Evolutionary conservation across 2,329 filamentous ascomycete species (phyloP).

Genomic region (Corynespora cassiicola): DNA sequence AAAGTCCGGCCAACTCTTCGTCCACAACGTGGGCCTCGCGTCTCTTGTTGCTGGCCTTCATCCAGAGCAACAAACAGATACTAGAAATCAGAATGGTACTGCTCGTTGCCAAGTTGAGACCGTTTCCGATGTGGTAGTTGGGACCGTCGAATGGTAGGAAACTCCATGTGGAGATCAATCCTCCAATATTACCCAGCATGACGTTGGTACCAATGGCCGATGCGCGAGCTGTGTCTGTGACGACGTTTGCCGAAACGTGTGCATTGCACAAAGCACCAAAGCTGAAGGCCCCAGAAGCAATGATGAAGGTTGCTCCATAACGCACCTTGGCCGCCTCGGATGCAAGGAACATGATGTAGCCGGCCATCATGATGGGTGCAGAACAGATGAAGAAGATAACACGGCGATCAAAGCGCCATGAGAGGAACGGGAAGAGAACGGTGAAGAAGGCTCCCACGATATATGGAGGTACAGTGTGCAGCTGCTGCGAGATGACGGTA

Average conservation of each 20-base stretch:
- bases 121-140: constrained; percentile 74
- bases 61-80: constrained; percentile 63
- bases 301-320: constrained; percentile 75
- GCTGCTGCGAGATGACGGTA: constrained; percentile 68
- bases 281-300: constrained; percentile 68
- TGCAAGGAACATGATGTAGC: constrained; percentile 75
- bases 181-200: constrained; percentile 77
- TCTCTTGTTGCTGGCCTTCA: constrained; percentile 67
- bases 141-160: constrained; percentile 70
- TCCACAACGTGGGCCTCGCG: constrained; percentile 63
- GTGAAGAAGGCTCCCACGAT: constrained; percentile 73
- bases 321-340: constrained; percentile 57
- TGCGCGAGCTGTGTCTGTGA: constrained; percentile 72
- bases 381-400: constrained; percentile 66
- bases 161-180: constrained; percentile 69
- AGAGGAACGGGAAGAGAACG: constrained; percentile 65
- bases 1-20: constrained; percentile 62
- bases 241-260: constrained; percentile 72
- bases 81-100: constrained; percentile 61
- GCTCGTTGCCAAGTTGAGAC: constrained; percentile 70
- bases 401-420: constrained; percentile 66
- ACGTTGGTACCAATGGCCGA: constrained; percentile 71
- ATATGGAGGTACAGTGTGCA: constrained; percentile 75
- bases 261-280: constrained; percentile 72
- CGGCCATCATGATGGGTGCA: constrained; percentile 70